Evolutionary conservation across 495 filamentous ascomycete species (phyloP), one percentile per base, ranked within the genome.

Genomic region (Hypoxylon crocopeplum): DNA sequence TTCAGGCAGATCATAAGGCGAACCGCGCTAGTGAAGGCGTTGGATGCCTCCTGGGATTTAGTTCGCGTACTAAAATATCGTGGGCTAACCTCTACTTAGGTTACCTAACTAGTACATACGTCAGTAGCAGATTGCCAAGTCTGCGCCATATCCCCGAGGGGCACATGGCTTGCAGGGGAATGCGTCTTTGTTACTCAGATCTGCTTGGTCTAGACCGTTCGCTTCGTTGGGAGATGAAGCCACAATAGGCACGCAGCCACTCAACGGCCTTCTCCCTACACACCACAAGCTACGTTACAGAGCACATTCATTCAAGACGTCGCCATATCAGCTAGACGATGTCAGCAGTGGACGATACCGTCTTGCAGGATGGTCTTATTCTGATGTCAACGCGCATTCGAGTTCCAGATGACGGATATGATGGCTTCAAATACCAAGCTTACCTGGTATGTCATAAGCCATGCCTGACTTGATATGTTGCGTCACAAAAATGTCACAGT

Each of bases 361-460:
- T 7, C 27, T 48, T 34, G 15, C 24, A 21, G 2, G 11, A 39
- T 59, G 54, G 45, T 22, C 54, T 59, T 46, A 64, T 58, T 55
- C 54, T 64, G 60, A 64, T 64, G 60, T 64, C 60, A 64, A 48
- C 39, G 13, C 55, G 60, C 60, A 59, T 57, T 41, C 11, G 22
- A 53, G 37, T 22, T 10, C 24, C 15, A 21, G 27, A 47, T 20
- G 40, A 40, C 7, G 7, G n/a, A n/a, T n/a, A n/a, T n/a, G 7
- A 7, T 5, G 21, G 10, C n/a, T 41, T 22, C 24, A 19, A 34
- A 11, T 10, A 11, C 11, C 10, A 32, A 12, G 19, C 22, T 27
- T 27, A 34, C 22, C 10, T 17, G 21, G 10, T 16, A 32, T 29
- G 7, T 34, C 19, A 29, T 21, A 32, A 34, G 8, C 8, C 7